phyloP scores from a whole-genome alignment of 805 yeast genomes.

The Wickerhamiella lipophila region DNA sequence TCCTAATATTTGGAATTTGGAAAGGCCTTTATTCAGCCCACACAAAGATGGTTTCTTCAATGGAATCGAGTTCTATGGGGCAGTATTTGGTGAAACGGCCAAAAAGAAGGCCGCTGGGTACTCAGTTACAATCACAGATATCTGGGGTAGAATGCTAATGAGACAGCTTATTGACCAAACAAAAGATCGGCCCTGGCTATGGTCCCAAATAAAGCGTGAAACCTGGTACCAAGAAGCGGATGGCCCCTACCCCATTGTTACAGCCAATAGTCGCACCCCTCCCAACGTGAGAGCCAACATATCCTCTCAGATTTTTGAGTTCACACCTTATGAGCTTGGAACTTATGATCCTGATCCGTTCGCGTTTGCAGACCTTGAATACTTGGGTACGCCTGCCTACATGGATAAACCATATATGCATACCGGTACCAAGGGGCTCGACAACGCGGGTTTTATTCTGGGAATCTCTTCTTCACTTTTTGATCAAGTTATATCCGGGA shows the following conservation, averaged over 20 bases:
- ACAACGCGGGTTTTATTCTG: conserved; percentile 60
- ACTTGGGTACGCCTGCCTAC: conserved; percentile 35
- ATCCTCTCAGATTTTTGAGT: conserved; percentile 40
- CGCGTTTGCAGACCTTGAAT: conserved; percentile 47
- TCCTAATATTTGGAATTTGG: conserved; percentile 1
- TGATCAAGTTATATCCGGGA: conserved; percentile 33
- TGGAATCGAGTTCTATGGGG: background rate
- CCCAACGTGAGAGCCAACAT: conserved; percentile 31
- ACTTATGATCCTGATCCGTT: conserved; percentile 61
- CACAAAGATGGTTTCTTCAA: background rate
- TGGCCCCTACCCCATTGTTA: conserved; percentile 51
- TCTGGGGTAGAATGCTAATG: conserved; percentile 59
- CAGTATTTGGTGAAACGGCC: conserved; percentile 5
- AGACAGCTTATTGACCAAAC: conserved; percentile 47
- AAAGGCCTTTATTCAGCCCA: background rate
- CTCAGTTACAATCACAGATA: conserved; percentile 49
- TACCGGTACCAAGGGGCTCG: conserved; percentile 41
- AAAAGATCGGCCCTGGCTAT: conserved; percentile 31
- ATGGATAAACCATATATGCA: conserved; percentile 4
- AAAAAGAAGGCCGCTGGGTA: conserved; percentile 46
- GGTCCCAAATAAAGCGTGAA: conserved; percentile 40
- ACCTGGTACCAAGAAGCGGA: conserved; percentile 44
- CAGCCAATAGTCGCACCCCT: conserved; percentile 30
- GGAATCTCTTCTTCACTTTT: conserved; percentile 44
- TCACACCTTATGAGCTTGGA: conserved; percentile 47